Evolutionary conservation across 1,139 yeast genomes (phyloP).

Genomic region (Yamadazyma sp.): DNA sequence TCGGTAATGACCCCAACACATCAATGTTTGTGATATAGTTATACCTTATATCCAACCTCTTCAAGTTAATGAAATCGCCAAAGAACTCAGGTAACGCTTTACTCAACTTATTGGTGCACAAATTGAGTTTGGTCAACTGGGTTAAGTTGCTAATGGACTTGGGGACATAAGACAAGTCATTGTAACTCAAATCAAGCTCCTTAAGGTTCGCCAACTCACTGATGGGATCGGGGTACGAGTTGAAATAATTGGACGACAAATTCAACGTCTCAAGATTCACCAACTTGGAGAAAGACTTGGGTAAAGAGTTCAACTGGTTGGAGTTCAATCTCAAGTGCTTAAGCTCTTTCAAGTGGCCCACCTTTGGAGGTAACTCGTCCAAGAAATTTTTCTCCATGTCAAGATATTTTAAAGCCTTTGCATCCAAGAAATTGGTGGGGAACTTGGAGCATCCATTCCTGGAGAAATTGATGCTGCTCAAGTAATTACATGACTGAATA

Average conservation of each 20-base stretch:
- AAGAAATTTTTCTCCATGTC: slow-evolving; percentile 80
- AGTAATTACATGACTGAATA: slow-evolving; percentile 75
- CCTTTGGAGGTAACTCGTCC: slow-evolving; percentile 57
- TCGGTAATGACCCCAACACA: slow-evolving; percentile 61
- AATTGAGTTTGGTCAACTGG: slow-evolving; percentile 64
- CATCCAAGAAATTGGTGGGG: slow-evolving; percentile 72
- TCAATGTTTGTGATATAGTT: slow-evolving; percentile 68
- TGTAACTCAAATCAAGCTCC: slow-evolving; percentile 81
- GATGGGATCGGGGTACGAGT: slow-evolving; percentile 67
- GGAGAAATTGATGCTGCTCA: slow-evolving; percentile 66
- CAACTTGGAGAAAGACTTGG: slow-evolving; percentile 59
- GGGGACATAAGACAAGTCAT: slow-evolving; percentile 63
- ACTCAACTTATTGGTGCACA: slow-evolving; percentile 73
- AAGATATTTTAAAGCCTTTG: slow-evolving; percentile 64
- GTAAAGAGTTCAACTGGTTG: slow-evolving; percentile 68
- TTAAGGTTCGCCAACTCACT: slow-evolving; percentile 58
- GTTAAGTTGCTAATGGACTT: slow-evolving; percentile 57
- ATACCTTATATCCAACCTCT: slow-evolving; percentile 76
- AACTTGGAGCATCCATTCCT: slow-evolving; percentile 72
- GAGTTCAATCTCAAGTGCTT: slow-evolving; percentile 64
- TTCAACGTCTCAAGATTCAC: slow-evolving; percentile 61
- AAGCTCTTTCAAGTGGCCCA: slow-evolving; percentile 53
- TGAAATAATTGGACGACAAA: slow-evolving; percentile 78
- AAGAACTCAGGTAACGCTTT: slow-evolving; percentile 56
- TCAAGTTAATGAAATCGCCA: slow-evolving; percentile 53